These are phyloP conservation scores for Crithidia thermophila DNA, from an alignment of 208 protist species.

Conservation along the genomic window DNA sequence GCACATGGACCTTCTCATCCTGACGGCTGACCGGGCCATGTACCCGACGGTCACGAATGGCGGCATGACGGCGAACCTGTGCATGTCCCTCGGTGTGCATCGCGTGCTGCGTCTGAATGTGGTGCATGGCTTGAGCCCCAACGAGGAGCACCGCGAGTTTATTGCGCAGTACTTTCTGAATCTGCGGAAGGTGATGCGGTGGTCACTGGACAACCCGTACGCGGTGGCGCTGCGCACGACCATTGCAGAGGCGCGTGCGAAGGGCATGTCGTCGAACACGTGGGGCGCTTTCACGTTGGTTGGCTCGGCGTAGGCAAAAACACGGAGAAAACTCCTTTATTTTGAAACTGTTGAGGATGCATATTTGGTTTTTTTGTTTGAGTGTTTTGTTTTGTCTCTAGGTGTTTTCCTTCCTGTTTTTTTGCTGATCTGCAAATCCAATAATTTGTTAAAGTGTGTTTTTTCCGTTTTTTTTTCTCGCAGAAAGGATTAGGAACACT, in stretches of 20 bases:
- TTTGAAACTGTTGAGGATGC: not conserved
- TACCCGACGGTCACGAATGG: conserved; percentile 39
- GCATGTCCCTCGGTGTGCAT: conserved; percentile 58
- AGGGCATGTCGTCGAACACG: conserved; percentile 40
- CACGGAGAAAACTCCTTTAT: conserved; percentile 1
- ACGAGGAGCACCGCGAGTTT: conserved; percentile 53
- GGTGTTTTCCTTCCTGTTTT: not conserved
- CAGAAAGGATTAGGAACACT: no score
- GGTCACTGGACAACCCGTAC: conserved; percentile 57
- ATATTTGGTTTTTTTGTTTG: not conserved
- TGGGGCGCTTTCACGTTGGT: conserved; percentile 82
- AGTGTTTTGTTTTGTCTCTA: not conserved
- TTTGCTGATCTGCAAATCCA: no score
- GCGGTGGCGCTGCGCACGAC: conserved; percentile 78
- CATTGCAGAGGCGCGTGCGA: conserved; percentile 38
- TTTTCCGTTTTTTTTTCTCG: conserved; percentile 18
- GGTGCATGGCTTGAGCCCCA: conserved; percentile 37
- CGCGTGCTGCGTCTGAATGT: conserved; percentile 82
- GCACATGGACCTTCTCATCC: conserved; percentile 59
- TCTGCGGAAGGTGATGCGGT: conserved; percentile 46
- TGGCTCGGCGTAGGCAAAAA: conserved; percentile 52
- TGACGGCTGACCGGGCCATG: conserved; percentile 48
- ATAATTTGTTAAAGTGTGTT: no score
- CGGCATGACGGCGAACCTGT: conserved; percentile 57
- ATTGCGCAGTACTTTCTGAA: conserved; percentile 57